Conservation (phyloP, 2,329 filamentous ascomycete species). For the Macrophomina phaseolina region DNA sequence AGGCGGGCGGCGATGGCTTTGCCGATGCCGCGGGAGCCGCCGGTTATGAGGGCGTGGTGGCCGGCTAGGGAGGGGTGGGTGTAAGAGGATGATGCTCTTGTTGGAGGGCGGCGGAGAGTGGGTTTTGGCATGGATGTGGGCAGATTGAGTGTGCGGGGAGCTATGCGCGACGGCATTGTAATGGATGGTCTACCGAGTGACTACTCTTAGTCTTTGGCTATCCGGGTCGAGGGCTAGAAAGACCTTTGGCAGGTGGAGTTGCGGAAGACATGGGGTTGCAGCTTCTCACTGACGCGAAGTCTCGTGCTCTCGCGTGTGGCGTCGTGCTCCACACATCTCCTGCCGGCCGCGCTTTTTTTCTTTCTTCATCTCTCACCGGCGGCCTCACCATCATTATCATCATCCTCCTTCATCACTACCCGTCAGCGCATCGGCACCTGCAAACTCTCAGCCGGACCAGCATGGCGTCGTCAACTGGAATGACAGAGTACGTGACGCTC, state of each 20-base stretch:
- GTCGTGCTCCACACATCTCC: not conserved
- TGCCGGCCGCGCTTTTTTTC: constrained; percentile 5
- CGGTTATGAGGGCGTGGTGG: constrained; percentile 44
- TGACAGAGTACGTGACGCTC: constrained; percentile 74
- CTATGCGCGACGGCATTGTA: not conserved
- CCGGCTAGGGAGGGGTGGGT: not conserved
- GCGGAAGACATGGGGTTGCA: not conserved
- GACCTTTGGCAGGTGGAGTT: not conserved
- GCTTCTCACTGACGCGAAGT: constrained; percentile 12
- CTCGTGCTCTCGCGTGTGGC: constrained; percentile 23
- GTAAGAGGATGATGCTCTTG: not conserved
- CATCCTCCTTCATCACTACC: not conserved
- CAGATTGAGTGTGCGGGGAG: not conserved
- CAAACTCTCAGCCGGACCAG: not conserved
- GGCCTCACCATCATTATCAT: not conserved
- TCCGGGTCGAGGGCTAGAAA: not conserved
- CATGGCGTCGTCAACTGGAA: constrained; percentile 13
- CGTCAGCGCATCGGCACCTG: not conserved
- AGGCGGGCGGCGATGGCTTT: constrained; percentile 44
- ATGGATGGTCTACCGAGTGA: not conserved
- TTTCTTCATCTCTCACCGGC: not conserved
- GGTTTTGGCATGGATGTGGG: constrained; percentile 4
- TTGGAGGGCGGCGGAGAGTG: not conserved
- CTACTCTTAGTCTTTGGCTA: not conserved
- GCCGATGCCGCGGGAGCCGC: constrained; percentile 47